Percentiles rank a stretch among this genome's conserved stretches.
Evolutionary conservation across 2,329 filamentous ascomycete genomes (phyloP).

Genomic region (Fusarium sp.): DNA sequence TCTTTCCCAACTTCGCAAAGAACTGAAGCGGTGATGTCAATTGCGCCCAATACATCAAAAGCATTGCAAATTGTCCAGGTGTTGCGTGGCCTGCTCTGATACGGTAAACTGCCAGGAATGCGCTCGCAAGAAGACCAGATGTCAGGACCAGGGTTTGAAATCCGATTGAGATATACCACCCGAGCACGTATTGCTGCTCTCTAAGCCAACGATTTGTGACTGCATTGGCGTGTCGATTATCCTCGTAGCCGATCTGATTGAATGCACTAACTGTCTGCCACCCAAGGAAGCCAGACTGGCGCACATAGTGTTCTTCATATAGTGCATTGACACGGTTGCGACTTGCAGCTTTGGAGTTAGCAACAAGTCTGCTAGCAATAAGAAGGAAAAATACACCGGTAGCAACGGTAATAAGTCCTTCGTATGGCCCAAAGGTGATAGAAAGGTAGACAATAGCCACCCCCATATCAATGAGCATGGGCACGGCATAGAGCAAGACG

Average conservation of each 20-base stretch:
- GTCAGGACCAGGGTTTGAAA: conserved; percentile 72
- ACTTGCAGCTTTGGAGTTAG: conserved; percentile 58
- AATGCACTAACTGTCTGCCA: conserved; percentile 69
- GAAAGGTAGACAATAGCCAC: conserved; percentile 70
- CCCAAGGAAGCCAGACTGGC: conserved; percentile 64
- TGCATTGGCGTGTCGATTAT: conserved; percentile 62
- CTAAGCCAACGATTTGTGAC: conserved; percentile 54
- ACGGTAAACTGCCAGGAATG: conserved; percentile 70
- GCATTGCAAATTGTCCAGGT: conserved; percentile 74
- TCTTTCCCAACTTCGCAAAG: conserved; percentile 68
- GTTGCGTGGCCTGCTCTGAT: conserved; percentile 69
- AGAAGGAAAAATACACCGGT: conserved; percentile 66
- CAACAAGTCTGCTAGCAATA: conserved; percentile 62
- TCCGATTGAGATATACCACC: conserved; percentile 62
- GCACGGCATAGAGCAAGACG: conserved; percentile 65
- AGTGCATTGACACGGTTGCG: conserved; percentile 61
- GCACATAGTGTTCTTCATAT: conserved; percentile 65
- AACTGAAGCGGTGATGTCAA: conserved; percentile 76
- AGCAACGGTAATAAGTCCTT: conserved; percentile 69
- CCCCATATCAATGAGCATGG: conserved; percentile 68
- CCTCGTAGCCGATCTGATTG: conserved; percentile 67
- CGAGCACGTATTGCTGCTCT: conserved; percentile 51
- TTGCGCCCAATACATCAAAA: conserved; percentile 79
- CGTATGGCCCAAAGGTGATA: conserved; percentile 66
- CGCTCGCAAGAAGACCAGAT: conserved; percentile 72